Percentiles rank a stretch among this genome's conserved stretches.
Conservation (phyloP, 2,329 filamentous ascomycete genomes). For the Rhynchosporium secalis region DNA sequence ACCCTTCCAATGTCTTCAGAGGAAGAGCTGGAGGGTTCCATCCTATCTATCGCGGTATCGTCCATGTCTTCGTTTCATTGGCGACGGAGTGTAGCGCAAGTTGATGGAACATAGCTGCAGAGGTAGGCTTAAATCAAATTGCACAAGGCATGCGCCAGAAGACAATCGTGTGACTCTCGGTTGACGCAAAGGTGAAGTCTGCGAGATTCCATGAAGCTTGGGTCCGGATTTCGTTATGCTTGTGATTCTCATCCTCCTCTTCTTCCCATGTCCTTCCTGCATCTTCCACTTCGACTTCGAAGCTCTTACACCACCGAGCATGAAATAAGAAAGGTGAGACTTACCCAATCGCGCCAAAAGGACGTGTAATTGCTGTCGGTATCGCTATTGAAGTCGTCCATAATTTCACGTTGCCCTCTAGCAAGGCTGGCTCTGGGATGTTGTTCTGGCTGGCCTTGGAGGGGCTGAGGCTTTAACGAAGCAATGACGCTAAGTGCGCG, state of each 20-base stretch:
- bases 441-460: slow-evolving; percentile 7
- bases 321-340: slow-evolving; percentile 43
- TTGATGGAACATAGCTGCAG: neutral
- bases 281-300: neutral
- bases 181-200: neutral
- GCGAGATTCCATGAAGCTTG: slow-evolving; percentile 1
- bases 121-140: neutral
- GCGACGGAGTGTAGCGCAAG: neutral
- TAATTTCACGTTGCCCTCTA: slow-evolving; percentile 44
- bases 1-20: neutral
- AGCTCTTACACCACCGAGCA: slow-evolving; percentile 3
- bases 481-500: slow-evolving; percentile 4
- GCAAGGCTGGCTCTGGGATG: slow-evolving; percentile 24
- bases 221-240: neutral
- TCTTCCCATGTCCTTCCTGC: neutral
- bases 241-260: neutral
- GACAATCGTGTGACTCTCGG: neutral
- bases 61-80: neutral
- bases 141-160: neutral
- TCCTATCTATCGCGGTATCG: slow-evolving; percentile 1
- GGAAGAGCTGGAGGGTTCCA: slow-evolving; percentile 2
- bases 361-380: slow-evolving; percentile 99
- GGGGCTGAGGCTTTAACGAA: slow-evolving; percentile 6
- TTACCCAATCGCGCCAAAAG: slow-evolving; percentile 99
- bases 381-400: slow-evolving; percentile 98